Base-by-base conservation (phyloP, 1,284 basidiomycete species). In the Irpex rosettiformis region DNA sequence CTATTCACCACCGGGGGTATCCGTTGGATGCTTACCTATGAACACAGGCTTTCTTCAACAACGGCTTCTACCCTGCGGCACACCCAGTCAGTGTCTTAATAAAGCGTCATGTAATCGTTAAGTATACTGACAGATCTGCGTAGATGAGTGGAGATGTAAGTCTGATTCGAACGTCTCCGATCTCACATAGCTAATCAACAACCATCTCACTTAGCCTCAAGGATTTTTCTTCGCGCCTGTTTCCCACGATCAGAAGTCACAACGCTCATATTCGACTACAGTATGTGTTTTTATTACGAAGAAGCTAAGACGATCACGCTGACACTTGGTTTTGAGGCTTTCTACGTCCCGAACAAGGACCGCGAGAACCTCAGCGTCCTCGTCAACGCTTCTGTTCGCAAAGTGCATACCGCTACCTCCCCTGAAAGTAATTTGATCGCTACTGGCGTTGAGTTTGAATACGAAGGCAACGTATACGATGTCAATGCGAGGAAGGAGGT, bases 341-440 rank as follows among this genome's bases (percentile, higher is more conserved):
- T 58, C 57, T 70, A 70, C 51, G 25, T 61, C 4, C 64, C 65
- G 0, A 62, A 67, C 52, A 60, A 56, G 43, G 29, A 61, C 22
- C 62, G 65, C 7, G 29, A 52, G 8, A 69, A 69, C 43, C 57
- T 67, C 18, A 58, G 49, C 7, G 68, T 67, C 3, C 52, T 61
- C 1, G 52, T 60, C 24, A 42, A 28, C 30, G 62, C 61, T 16
- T 53, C 56, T 18, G 60, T 56, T 4, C 49, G 56, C 27, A 58
- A 55, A 11, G 53, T 59, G 5, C 43, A 58, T 11, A 56, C 42
- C 11, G 30, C 93, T 72, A 94, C 94, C 25, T 96, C 95, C 11
- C 80, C 83, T 69, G 93, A 98, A 70, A 91, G 93, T 52, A 94
- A 94, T 73, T 97, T 97, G 73, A 96, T 95, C 6, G 67, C 67